Percentiles rank a stretch among this genome's conserved stretches.
Evolutionary conservation across 257 asterid species (phyloP).

Genomic region (Plantago major): DNA sequence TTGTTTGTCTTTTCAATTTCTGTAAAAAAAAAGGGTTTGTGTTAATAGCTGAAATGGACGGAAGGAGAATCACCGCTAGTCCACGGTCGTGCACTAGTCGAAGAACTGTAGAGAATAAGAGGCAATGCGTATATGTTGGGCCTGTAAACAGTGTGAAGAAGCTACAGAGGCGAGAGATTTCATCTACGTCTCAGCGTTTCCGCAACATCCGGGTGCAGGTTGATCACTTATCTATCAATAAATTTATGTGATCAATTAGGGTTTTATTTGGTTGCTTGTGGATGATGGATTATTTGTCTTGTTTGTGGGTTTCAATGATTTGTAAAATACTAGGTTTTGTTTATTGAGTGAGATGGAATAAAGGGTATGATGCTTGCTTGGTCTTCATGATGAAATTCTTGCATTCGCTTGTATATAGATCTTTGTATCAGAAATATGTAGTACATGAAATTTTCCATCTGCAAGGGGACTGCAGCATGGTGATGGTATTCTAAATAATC

Average conservation of each 20-base stretch:
- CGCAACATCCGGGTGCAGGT: slow-evolving; percentile 92
- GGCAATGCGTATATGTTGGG: slow-evolving; percentile 72
- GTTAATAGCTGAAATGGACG: slow-evolving; percentile 50
- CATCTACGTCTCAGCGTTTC: slow-evolving; percentile 83
- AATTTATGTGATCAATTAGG: not conserved
- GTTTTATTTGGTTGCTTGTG: slow-evolving; percentile 5
- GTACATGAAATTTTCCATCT: too few species aligned
- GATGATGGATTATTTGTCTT: too few species aligned
- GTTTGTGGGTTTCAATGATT: too few species aligned
- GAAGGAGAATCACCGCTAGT: slow-evolving; percentile 84
- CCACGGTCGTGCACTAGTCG: slow-evolving; percentile 91
- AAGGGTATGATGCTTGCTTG: too few species aligned
- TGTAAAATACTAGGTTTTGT: too few species aligned
- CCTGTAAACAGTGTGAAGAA: slow-evolving; percentile 89
- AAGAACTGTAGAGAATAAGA: slow-evolving; percentile 91
- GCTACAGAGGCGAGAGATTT: slow-evolving; percentile 92
- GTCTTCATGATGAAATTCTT: too few species aligned
- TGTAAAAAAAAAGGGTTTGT: slow-evolving; percentile 8
- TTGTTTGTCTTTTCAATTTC: slow-evolving; percentile 1
- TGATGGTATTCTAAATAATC: too few species aligned
- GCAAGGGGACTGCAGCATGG: too few species aligned
- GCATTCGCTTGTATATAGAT: too few species aligned
- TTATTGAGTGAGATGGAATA: not conserved
- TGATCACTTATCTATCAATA: slow-evolving; percentile 1
- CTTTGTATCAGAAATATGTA: too few species aligned